Evolutionary conservation across 2,329 filamentous ascomycete genomes (phyloP).

Genomic region (Magnaporthales sp.): DNA sequence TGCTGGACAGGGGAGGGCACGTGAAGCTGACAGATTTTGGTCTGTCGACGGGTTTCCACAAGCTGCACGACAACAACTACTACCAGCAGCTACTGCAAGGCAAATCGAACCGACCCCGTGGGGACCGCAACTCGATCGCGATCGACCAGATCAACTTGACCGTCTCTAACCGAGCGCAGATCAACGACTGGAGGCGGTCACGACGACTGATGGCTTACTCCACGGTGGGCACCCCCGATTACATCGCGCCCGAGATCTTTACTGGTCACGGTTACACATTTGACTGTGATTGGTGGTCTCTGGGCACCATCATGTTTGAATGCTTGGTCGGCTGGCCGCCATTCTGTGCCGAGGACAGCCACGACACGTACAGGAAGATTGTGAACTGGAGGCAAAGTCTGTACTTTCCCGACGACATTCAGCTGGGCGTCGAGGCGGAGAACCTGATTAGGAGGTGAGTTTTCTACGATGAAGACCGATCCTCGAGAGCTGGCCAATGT

Average conservation of each 20-base stretch:
- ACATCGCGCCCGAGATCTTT: slow-evolving; percentile 98
- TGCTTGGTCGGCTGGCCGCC: slow-evolving; percentile 97
- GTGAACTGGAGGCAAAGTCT: slow-evolving; percentile 95
- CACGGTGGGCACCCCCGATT: slow-evolving; percentile 95
- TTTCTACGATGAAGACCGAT: too few relatives aligned
- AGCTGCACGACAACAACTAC: slow-evolving; percentile 95
- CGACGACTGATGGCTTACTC: slow-evolving; percentile 95
- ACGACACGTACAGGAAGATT: slow-evolving; percentile 98
- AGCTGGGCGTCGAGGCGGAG: slow-evolving; percentile 80
- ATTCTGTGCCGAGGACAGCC: slow-evolving; percentile 95
- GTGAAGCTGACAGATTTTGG: slow-evolving; percentile 98
- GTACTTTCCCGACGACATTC: slow-evolving; percentile 94
- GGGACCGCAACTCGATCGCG: slow-evolving; percentile 84
- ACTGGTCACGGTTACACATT: slow-evolving; percentile 93
- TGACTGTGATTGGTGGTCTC: slow-evolving; percentile 98
- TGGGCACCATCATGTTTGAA: slow-evolving; percentile 99
- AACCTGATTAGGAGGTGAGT: slow-evolving; percentile 82
- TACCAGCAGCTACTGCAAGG: slow-evolving; percentile 93
- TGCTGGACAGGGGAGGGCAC: slow-evolving; percentile 89
- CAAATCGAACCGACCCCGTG: slow-evolving; percentile 56
- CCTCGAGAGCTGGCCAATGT: too few relatives aligned
- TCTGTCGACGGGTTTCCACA: slow-evolving; percentile 94
- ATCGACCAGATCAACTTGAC: slow-evolving; percentile 98
- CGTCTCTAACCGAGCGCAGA: slow-evolving; percentile 93
- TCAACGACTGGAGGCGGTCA: slow-evolving; percentile 98